These are phyloP conservation scores for Hansenula sp. DNA, from an alignment of 1,139 yeast species.

Conservation along the genomic window DNA sequence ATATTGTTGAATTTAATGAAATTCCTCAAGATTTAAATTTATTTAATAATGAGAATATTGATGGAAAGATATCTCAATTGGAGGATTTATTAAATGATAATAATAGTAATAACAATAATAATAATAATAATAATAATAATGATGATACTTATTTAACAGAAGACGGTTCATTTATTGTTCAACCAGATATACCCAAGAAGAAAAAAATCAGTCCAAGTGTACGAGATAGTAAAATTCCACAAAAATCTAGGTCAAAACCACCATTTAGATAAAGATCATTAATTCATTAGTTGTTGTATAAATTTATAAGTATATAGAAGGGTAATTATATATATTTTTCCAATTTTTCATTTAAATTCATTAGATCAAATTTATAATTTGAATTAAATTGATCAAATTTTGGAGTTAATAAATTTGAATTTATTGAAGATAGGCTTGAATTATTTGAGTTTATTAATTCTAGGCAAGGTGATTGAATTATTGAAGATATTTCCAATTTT, in stretches of 20 bases:
- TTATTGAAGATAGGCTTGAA: background rate
- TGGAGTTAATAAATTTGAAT: background rate
- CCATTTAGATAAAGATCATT: background rate
- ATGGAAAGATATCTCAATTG: constrained; percentile 15
- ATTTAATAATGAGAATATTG: constrained; percentile 13
- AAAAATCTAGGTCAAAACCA: background rate
- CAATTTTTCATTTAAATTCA: background rate
- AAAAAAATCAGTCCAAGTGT: background rate
- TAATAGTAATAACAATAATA: background rate
- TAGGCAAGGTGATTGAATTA: background rate
- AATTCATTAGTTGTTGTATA: no score
- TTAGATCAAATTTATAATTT: constrained; percentile 1
- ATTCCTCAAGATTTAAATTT: constrained; percentile 31
- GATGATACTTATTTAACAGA: constrained; percentile 21
- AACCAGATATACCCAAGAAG: constrained; percentile 13
- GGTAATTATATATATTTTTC: no score
- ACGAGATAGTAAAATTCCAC: background rate
- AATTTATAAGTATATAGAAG: no score
- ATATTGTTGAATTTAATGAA: constrained; percentile 61
- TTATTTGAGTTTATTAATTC: background rate
- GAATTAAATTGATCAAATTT: constrained; percentile 5
- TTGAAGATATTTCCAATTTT: background rate
- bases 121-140: background rate
- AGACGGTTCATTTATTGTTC: constrained; percentile 20
- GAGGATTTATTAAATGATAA: constrained; percentile 12